Evolutionary conservation across 306 rosid genomes (phyloP).

Genomic region (Cicer arietinum): DNA sequence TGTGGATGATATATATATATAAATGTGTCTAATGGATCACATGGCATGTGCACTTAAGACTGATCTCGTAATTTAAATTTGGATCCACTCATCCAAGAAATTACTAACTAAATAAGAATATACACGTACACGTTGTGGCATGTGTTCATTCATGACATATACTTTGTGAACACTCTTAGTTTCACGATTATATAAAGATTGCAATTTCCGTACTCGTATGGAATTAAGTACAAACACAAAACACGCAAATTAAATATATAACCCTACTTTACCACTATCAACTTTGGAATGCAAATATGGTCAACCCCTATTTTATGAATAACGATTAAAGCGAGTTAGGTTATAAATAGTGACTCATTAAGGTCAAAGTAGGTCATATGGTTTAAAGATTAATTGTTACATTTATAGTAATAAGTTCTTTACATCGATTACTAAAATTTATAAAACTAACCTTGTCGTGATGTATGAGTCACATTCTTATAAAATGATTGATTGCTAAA

Average conservation of each 20-base stretch:
- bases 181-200: conserved; percentile 33
- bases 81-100: conserved; percentile 32
- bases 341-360: too few species aligned
- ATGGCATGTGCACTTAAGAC: conserved; percentile 42
- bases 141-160: conserved; percentile 42
- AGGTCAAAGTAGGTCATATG: too few species aligned
- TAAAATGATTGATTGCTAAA: too few species aligned
- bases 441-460: too few species aligned
- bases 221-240: conserved; percentile 42
- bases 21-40: not conserved
- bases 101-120: conserved; percentile 27
- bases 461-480: too few species aligned
- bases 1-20: too few species aligned
- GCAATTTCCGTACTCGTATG: conserved; percentile 49
- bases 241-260: not conserved
- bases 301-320: conserved; percentile 9
- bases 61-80: conserved; percentile 32
- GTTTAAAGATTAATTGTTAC: too few species aligned
- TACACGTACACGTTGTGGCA: conserved; percentile 52
- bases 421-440: too few species aligned
- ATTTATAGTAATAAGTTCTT: too few species aligned
- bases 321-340: too few species aligned
- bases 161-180: conserved; percentile 33
- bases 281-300: conserved; percentile 36
- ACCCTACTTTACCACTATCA: conserved; percentile 25